These are phyloP conservation scores for Tieghemiomyces parasiticus DNA, from an alignment of 192 early-diverging fungal genomes.

Conservation along the genomic window DNA sequence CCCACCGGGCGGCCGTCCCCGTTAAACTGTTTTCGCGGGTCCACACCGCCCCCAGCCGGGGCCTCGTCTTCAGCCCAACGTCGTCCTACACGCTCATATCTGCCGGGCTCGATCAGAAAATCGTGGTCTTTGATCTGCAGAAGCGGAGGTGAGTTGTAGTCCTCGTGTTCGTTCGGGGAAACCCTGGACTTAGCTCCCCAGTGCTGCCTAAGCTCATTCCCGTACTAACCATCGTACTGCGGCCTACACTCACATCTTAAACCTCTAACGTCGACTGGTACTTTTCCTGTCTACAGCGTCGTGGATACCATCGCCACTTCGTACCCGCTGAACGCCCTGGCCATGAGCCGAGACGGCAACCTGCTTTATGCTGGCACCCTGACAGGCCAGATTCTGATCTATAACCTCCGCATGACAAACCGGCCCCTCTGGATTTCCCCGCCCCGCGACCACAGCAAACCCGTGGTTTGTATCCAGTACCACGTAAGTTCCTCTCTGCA, in stretches of 20 bases:
- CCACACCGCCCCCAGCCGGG: neutral
- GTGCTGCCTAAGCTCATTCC: no score
- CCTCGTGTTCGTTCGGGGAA: no score
- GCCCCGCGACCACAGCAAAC: no score
- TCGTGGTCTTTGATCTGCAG: constrained; percentile 1
- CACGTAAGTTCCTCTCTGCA: neutral
- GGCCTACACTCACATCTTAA: no score
- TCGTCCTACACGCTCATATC: neutral
- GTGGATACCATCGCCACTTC: neutral
- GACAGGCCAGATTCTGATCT: neutral
- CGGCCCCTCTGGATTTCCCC: neutral
- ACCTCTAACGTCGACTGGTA: no score
- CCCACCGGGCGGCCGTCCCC: neutral
- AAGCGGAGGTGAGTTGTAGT: neutral
- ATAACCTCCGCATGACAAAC: neutral
- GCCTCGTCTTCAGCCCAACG: neutral
- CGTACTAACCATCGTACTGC: no score
- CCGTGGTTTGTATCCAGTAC: neutral
- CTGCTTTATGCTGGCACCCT: neutral
- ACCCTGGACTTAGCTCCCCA: no score
- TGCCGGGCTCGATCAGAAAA: constrained; percentile 6
- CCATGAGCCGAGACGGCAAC: neutral
- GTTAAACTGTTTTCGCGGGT: constrained; percentile 4
- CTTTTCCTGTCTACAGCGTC: neutral
- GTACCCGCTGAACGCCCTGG: neutral